Evolutionary conservation across 192 early-diverging fungal genomes (phyloP), one percentile per base, ranked within the genome.

Genomic region (Lunasporangiospora selenospora): DNA sequence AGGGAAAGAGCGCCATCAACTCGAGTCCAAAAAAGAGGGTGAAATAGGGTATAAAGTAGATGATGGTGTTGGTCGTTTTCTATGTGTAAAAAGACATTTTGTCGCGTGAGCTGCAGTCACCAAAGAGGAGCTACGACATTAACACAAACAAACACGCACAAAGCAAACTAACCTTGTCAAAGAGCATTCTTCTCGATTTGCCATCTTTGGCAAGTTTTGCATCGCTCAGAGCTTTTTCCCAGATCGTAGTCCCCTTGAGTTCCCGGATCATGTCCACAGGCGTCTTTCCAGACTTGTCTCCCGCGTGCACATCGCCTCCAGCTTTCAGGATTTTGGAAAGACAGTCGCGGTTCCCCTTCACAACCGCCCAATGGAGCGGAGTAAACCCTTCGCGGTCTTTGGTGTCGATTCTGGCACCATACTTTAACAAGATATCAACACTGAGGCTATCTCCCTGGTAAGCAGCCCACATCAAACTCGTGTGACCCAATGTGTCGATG

Each of bases 391-490:
- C 83, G 33, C 79, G 71, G 69, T 98, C 95, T 34, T 67, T 77
- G 18, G 84, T 75, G 31, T 90, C 82, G 15, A 96, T 58, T 4
- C 70, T 81, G 4, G 96, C 93, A 15, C 88, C 89, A 27, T 86
- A 70, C 24, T 80, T 77, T 24, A 98, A 52, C 27, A 98, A 76
- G 31, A 91, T 77, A 45, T 89, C 83, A 9, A 93, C 80, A 27
- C 86, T 83, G 23, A 85, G 57, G 30, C 87, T 81, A 70, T 93
- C 91, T 2, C 89, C 90, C 69, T 94, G 90, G 67, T 96, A 98
- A 1, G 91, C 89, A 1, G 92, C 88, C 97, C 97, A 99, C 93
- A 97, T 97, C 24, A 99, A 79, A 42, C 92, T 81, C 12, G 97
- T 99, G 31, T 93, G 86, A 27, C 89, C 89, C 47, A 92, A 80